These are phyloP conservation scores for Xerocomus nothofagi DNA, from an alignment of 1,284 basidiomycete genomes.

Conservation along the genomic window DNA sequence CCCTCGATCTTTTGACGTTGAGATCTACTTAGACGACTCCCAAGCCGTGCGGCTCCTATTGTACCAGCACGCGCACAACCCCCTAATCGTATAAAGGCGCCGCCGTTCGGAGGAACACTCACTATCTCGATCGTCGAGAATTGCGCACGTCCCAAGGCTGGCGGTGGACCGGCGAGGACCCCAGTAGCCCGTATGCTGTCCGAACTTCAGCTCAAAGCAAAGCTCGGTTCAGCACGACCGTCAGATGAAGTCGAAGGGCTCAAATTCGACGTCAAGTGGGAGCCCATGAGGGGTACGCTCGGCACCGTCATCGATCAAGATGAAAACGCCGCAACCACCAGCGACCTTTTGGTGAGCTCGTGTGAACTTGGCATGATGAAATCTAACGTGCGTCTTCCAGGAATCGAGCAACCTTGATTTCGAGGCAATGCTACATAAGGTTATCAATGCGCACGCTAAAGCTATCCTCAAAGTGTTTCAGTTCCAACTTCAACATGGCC, in stretches of 20 bases:
- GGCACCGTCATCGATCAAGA: slow-evolving; percentile 51
- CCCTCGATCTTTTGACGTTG: not conserved
- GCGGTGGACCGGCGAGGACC: slow-evolving; percentile 44
- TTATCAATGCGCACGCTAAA: slow-evolving; percentile 61
- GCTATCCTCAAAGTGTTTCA: slow-evolving; percentile 58
- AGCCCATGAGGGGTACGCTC: slow-evolving; percentile 59
- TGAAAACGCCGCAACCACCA: slow-evolving; percentile 40
- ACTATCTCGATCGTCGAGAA: slow-evolving; percentile 49
- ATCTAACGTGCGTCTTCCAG: slow-evolving; percentile 37
- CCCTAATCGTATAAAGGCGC: slow-evolving; percentile 45
- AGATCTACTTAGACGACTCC: not conserved
- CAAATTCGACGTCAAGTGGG: slow-evolving; percentile 61
- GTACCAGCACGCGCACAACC: slow-evolving; percentile 35
- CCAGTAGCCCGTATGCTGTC: slow-evolving; percentile 56
- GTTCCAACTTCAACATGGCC: slow-evolving; percentile 49
- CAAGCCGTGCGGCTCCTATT: slow-evolving; percentile 48
- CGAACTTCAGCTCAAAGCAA: slow-evolving; percentile 61
- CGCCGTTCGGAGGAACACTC: slow-evolving; percentile 56
- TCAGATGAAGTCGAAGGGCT: slow-evolving; percentile 73
- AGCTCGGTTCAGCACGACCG: slow-evolving; percentile 50
- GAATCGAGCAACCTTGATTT: slow-evolving; percentile 69
- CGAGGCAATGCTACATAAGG: slow-evolving; percentile 57
- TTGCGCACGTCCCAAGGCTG: slow-evolving; percentile 37
- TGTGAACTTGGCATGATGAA: not conserved
- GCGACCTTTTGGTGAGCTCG: slow-evolving; percentile 43